Evolutionary conservation across 1,284 basidiomycete species (phyloP), one percentile per base, ranked within the genome.

Genomic region (Pisolithus thermaeus): DNA sequence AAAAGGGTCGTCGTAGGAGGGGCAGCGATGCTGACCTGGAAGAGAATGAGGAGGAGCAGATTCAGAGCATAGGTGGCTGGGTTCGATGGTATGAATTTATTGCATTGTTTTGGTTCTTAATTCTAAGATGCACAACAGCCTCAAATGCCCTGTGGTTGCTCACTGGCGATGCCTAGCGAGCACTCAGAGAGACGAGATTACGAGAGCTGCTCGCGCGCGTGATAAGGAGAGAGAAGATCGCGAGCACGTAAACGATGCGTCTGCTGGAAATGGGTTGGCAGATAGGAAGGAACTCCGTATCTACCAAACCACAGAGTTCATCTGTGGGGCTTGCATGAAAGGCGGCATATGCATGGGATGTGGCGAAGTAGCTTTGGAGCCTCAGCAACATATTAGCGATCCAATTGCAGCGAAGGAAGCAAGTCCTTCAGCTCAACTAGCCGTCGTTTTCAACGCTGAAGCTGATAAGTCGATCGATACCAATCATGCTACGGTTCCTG

Each of bases 161-260:
- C 92, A 95, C 64, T 95, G 90, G 89, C 76, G 72, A 32, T 95
- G 92, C 63, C 72, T 94, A 14, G 77, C 81, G 12, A 67, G 63
- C 37, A 73, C 72, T 16, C 84, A 91, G 61, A 80, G 80, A 40
- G 80, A 84, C 38, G 88, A 90, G 56, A 87, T 94, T 40, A 67
- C 87, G 16, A 80, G 77, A 54, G 85, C 83, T 46, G 77, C 81
- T 9, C 73, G 73, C 45, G 76, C 76, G 47, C 73, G 72, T 47
- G 82, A 86, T 52, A 66, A 65, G 2, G 70, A 69, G 42, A 74
- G 73, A 74, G 63, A 61, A 40, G 54, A 52, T 38, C 70, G 62
- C 47, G 50, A 63, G 58, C 50, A 58, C 4, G 20, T 47, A 8
- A 36, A 45, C 7, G 23, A n/a, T 12, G 51, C 55, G 37, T 43